Base-by-base conservation (phyloP, 2,329 filamentous ascomycete species). In the Aspergillus oerlinghausenensis region DNA sequence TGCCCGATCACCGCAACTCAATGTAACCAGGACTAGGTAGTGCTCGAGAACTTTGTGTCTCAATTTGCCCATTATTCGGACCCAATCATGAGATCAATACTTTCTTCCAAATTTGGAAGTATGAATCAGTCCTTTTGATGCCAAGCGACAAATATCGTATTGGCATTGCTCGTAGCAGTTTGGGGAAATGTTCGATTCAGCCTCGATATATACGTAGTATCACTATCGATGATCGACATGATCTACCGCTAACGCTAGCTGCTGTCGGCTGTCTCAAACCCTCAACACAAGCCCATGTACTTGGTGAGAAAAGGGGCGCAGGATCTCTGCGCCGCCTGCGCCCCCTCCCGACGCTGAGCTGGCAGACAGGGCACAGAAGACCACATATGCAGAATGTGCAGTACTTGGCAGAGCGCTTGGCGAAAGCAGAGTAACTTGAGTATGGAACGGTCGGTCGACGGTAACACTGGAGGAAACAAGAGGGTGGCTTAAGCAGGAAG, bases 151-250 rank as follows among this genome's bases (percentile, higher is more conserved):
- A 38, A 17, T 38, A 38, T 17, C 2, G 32, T 14, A 17, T 35
- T 35, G 32, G 32, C 32, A 3, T 17, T 17, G 14, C 32, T 17
- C 14, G 17, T 38, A 38, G 32, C 32, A 38, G 14, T 17, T 35
- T 7, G 32, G 5, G 32, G 14, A 38, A 35, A 17, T 17, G 32
- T 1, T 7, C 14, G 32, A 38, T 38, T 17, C 32, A 38, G 5
- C 32, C 32, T 38, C 32, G 32, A n/a, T 43, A 49, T 45, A 59
- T 56, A 56, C 9, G 3, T 55, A 59, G 48, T 35, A 52, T 54
- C 49, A 60, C 43, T 40, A 52, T 54, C 45, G 53, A 61, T 60
- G 61, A 63, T 63, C 61, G 58, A 62, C 61, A 54, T 55, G 61
- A 63, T 63, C 61, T 60, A 54, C 60, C 58, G 52, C 49, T 56